Conservation (phyloP, 768 basidiomycete genomes). For the Russula vinacea region DNA sequence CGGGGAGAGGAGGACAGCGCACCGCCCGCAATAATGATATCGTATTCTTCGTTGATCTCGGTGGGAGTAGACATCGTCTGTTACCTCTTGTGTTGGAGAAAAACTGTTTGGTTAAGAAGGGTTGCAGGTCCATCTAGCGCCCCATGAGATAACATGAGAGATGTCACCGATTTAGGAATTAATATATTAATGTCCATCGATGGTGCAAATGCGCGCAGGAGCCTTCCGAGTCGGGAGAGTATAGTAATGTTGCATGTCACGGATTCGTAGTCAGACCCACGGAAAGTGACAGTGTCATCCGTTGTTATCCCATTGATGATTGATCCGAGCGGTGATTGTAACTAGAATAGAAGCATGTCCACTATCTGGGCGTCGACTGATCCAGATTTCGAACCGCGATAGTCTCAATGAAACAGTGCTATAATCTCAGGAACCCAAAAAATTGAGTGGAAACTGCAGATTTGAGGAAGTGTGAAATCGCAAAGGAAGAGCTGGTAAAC, state of each 20-base stretch:
- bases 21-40: slow-evolving; percentile 62
- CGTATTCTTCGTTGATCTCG: slow-evolving; percentile 34
- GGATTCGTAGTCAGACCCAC: neutral
- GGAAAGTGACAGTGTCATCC: neutral
- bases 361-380: too few species aligned
- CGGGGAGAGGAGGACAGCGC: neutral
- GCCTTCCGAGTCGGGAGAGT: neutral
- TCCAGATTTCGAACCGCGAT: too few species aligned
- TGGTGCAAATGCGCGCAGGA: neutral
- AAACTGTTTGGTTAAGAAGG: neutral
- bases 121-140: neutral
- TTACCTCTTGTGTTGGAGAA: neutral
- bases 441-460: too few species aligned
- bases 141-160: too few species aligned
- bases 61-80: slow-evolving; percentile 10
- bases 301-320: neutral
- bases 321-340: neutral
- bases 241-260: neutral
- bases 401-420: neutral
- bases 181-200: neutral
- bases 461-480: neutral
- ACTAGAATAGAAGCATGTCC: neutral
- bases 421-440: neutral
- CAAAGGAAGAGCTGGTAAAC: neutral
- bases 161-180: neutral